Evolutionary conservation across 805 yeast species (phyloP).

Genomic region (Yarrowia divulgata): DNA sequence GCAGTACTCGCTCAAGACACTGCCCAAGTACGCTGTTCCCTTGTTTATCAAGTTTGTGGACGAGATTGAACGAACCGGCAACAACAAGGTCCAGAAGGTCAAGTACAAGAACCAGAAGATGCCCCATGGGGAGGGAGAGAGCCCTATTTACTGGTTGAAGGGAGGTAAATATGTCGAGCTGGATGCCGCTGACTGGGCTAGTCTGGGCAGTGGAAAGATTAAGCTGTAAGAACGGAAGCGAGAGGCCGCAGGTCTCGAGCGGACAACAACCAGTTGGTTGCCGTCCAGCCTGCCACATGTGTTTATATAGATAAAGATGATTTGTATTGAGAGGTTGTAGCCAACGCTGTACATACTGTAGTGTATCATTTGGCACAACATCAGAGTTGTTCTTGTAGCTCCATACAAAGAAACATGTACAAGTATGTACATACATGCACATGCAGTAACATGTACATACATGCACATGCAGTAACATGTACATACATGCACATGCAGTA

Average conservation of each 20-base stretch:
- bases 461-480: too few relatives aligned
- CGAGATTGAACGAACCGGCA: slow-evolving; percentile 71
- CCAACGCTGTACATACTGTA: too few relatives aligned
- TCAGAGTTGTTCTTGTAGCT: too few relatives aligned
- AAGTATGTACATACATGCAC: too few relatives aligned
- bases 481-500: too few relatives aligned
- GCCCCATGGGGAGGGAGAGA: slow-evolving; percentile 54
- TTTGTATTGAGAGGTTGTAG: too few relatives aligned
- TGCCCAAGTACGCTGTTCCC: slow-evolving; percentile 89
- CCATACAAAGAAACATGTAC: too few relatives aligned
- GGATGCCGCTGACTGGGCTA: slow-evolving; percentile 63
- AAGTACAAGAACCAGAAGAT: slow-evolving; percentile 52
- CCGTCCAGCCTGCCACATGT: too few relatives aligned
- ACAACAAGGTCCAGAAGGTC: slow-evolving; percentile 86
- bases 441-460: too few relatives aligned
- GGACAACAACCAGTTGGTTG: not conserved
- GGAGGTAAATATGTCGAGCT: slow-evolving; percentile 62
- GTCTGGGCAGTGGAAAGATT: slow-evolving; percentile 47
- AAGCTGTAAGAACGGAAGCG: slow-evolving; percentile 44
- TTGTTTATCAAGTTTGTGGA: slow-evolving; percentile 74
- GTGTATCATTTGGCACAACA: too few relatives aligned
- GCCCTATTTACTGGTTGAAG: slow-evolving; percentile 71
- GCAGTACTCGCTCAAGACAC: slow-evolving; percentile 51
- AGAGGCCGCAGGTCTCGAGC: not conserved
- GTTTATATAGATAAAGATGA: too few relatives aligned